Evolutionary conservation across 2,329 filamentous ascomycete species (phyloP), one percentile per base, ranked within the genome.

Genomic region (Scedosporium apiospermum): DNA sequence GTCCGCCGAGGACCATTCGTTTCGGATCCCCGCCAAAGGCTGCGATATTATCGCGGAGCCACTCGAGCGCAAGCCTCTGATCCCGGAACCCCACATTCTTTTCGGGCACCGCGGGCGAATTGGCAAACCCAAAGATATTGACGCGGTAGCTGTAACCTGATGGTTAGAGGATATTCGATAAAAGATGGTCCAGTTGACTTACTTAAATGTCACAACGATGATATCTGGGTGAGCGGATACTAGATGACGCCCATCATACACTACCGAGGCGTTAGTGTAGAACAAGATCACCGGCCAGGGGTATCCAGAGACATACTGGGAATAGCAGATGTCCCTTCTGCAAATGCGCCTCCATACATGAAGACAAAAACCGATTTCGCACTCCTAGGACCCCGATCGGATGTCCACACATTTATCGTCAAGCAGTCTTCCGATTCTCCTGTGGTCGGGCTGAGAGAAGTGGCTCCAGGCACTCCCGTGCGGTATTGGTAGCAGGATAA

Each of bases 301-400:
- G 16, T 26, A 30, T 57, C 26, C 4, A 30, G 53, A 57, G 26
- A 57, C 53, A n/a, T 34, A 57, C 53, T 57, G 18, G 53, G 53
- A 57, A 57, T 21, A 14, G 53, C 4, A 5, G 18, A 30, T 30
- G 53, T 26, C 53, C 53, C 53, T 57, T 57, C 53, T 18, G 53
- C 34, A n/a, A 57, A 57, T 1, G 81, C 82, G 38, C 83, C 83
- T 12, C 82, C 77, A 65, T 86, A 83, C 27, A 88, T 83, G 85
- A 85, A 89, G 10, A 71, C 69, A 6, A 68, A 61, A 53, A 80
- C 78, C 1, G 78, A 77, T 2, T 79, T 68, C 0, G 68, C 71
- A 7, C 71, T 68, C 12, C 69, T 65, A 1, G 67, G 62, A n/a
- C 67, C 69, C 1, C 71, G 72, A 0, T 74, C 65, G 0, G 78